phyloP scores from a whole-genome alignment of 129 eudicot genomes.

The Artemisia tridentata region DNA sequence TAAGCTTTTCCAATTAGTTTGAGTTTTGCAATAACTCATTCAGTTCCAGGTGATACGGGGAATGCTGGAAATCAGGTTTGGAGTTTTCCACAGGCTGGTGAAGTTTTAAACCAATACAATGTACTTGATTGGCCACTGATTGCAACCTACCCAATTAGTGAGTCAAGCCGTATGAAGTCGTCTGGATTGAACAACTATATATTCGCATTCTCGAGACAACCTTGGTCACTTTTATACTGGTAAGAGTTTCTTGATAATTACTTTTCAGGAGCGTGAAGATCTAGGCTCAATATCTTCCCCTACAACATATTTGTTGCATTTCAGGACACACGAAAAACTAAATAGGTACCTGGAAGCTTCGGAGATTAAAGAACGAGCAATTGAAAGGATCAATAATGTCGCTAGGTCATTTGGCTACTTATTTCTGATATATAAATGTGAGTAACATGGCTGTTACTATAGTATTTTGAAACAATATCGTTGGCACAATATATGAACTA shows the following conservation, averaged over 20 bases:
- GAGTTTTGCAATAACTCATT: too few relatives aligned
- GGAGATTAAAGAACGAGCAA: slow-evolving; percentile 80
- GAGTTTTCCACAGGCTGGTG: slow-evolving; percentile 82
- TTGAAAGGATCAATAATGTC: slow-evolving; percentile 83
- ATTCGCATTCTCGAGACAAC: slow-evolving; percentile 92
- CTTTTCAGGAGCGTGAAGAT: slow-evolving; percentile 29
- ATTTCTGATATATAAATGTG: too few relatives aligned
- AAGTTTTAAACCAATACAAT: slow-evolving; percentile 60
- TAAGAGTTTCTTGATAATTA: slow-evolving; percentile 26
- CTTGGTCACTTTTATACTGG: slow-evolving; percentile 93
- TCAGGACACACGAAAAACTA: slow-evolving; percentile 90
- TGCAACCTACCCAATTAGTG: slow-evolving; percentile 90
- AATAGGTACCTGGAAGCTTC: slow-evolving; percentile 94
- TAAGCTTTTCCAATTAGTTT: too few relatives aligned
- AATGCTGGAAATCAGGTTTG: slow-evolving; percentile 55
- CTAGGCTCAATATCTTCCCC: slow-evolving; percentile 64
- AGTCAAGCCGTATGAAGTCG: slow-evolving; percentile 62
- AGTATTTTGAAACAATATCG: too few relatives aligned
- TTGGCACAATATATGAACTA: too few relatives aligned
- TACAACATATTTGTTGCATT: slow-evolving; percentile 66
- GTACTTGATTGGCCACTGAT: slow-evolving; percentile 96
- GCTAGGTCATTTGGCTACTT: too few relatives aligned
- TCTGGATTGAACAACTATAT: slow-evolving; percentile 88
- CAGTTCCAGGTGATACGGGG: too few relatives aligned
- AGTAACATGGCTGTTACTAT: too few relatives aligned